These are phyloP conservation scores for Kodamaea sagamina DNA, from an alignment of 805 yeast species.

Conservation along the genomic window DNA sequence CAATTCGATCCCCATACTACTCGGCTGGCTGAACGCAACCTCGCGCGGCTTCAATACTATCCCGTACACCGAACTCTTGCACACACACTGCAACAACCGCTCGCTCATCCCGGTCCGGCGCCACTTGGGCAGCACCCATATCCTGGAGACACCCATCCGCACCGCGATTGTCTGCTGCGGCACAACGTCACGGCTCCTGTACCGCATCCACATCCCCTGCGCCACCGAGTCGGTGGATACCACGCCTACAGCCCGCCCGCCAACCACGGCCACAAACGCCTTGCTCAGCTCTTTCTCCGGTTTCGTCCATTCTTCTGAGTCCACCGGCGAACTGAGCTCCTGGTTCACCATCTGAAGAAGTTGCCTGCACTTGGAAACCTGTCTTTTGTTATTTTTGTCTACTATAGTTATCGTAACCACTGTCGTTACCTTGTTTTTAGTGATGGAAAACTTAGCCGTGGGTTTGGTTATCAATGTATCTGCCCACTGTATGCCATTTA, in stretches of 20 bases:
- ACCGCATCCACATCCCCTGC: constrained; percentile 61
- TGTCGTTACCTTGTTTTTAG: not conserved
- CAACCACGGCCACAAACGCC: constrained; percentile 51
- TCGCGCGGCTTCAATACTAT: constrained; percentile 40
- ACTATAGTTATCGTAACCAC: constrained; percentile 21
- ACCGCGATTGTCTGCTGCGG: constrained; percentile 43
- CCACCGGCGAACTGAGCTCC: constrained; percentile 58
- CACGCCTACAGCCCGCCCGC: constrained; percentile 54
- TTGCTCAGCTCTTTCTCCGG: constrained; percentile 20
- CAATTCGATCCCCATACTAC: constrained; percentile 60
- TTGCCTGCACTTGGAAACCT: constrained; percentile 28
- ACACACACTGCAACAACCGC: constrained; percentile 45
- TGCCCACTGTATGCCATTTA: constrained; percentile 55
- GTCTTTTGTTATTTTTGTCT: constrained; percentile 23
- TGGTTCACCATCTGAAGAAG: constrained; percentile 56
- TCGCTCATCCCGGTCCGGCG: constrained; percentile 55
- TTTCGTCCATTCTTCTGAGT: constrained; percentile 33
- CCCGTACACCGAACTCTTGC: constrained; percentile 52
- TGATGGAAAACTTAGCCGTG: not conserved
- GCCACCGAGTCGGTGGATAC: constrained; percentile 52
- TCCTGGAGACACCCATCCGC: constrained; percentile 41
- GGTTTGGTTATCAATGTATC: constrained; percentile 6
- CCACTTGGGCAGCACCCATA: constrained; percentile 46
- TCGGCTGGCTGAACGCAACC: constrained; percentile 74
- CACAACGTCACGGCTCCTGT: constrained; percentile 51